Evolutionary conservation across 768 basidiomycete species (phyloP), one percentile per base, ranked within the genome.

Genomic region (Lactarius trivialis): DNA sequence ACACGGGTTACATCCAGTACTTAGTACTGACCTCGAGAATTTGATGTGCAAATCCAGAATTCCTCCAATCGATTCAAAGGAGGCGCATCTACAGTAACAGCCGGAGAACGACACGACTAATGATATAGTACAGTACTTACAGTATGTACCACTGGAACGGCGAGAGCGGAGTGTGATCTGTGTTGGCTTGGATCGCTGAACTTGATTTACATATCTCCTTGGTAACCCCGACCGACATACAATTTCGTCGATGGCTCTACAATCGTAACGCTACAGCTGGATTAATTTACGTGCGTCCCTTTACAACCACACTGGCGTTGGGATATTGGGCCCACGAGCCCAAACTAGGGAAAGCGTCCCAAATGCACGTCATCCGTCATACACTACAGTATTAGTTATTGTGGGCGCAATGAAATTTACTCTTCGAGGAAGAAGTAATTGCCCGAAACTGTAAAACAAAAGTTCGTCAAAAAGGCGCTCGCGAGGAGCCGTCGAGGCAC

Each of bases 341-440:
- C 11, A 56, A 48, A 24, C 26, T 53, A 4, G 24, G 12, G 39
- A 28, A n/a, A 19, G 14, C 30, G 39, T 45, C 28, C 50, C 61
- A 30, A 51, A 17, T n/a, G 19, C 7, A 33, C 26, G 19, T 45
- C 49, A 53, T 54, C 15, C 33, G 28, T 55, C 48, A 51, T 50
- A 30, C 33, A 30, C 32, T 30, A 26, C 26, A n/a, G n/a, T n/a
- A n/a, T n/a, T 15, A 17, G 53, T n/a, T 19, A 43, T 34, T 34
- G n/a, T 41, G 50, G 28, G 28, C 43, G 33, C 8, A 11, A 43
- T 11, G 15, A 19, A 15, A 37, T 63, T 73, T 78, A 90, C 70
- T 92, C 90, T 73, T 93, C 91, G 17, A 93, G 82, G 88, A 93
- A 93, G 83, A 93, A 93, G 75, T 93, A 93, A 73, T 91, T 93